phyloP scores from a whole-genome alignment of 768 basidiomycete species.

The Lactarius indigo region DNA sequence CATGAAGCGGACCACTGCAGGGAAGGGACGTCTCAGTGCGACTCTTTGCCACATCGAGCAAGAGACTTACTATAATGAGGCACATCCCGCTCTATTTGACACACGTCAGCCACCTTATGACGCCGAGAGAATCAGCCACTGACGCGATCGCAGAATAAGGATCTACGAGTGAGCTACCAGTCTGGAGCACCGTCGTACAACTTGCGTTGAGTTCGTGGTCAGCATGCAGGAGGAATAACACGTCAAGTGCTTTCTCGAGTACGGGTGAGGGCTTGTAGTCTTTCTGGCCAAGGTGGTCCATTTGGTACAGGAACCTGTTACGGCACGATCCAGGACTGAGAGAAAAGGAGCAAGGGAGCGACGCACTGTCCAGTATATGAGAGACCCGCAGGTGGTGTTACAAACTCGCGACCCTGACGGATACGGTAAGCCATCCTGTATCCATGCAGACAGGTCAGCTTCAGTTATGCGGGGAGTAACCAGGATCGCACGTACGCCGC shows the following conservation, averaged over 20 bases:
- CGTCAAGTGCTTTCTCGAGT: conserved; percentile 82
- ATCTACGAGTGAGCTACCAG: conserved; percentile 85
- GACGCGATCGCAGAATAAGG: conserved; percentile 84
- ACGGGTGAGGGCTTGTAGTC: conserved; percentile 80
- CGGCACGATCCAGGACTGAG: conserved; percentile 5
- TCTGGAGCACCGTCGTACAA: conserved; percentile 82
- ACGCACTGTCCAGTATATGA: conserved; percentile 81
- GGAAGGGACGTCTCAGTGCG: conserved; percentile 4
- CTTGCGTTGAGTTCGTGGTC: conserved; percentile 91
- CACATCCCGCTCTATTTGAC: conserved; percentile 66
- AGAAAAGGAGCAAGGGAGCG: not conserved
- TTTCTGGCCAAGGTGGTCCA: conserved; percentile 75
- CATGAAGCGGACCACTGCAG: conserved; percentile 66
- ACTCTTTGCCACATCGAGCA: not conserved
- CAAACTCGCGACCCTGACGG: conserved; percentile 86
- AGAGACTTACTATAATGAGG: conserved; percentile 81
- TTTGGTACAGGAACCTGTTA: conserved; percentile 79
- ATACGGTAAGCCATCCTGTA: conserved; percentile 88
- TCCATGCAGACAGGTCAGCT: conserved; percentile 28
- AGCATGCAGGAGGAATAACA: conserved; percentile 83
- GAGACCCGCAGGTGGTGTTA: conserved; percentile 75
- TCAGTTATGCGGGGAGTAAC: not conserved
- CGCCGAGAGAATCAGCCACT: conserved; percentile 23
- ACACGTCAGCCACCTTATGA: not conserved
- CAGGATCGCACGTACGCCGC: conserved; percentile 59